phyloP scores from a whole-genome alignment of 2,329 filamentous ascomycete genomes.

The Sporothrix schenckii region DNA sequence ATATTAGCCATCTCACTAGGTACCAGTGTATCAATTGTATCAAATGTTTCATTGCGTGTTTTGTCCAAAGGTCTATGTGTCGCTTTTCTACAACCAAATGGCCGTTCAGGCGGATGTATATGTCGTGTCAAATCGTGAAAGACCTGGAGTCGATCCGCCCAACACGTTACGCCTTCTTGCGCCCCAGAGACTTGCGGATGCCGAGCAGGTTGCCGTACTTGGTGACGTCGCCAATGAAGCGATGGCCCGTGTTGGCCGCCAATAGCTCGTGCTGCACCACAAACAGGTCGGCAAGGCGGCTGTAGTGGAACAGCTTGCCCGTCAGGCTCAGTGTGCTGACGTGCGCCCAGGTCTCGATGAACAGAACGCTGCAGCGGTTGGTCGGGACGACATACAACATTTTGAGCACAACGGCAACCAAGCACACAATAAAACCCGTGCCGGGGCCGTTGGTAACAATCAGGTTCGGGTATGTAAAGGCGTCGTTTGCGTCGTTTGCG shows the following conservation, averaged over 20 bases:
- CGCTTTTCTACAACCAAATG: background rate
- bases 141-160: too few relatives aligned
- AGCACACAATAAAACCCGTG: constrained; percentile 75
- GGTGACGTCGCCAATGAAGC: constrained; percentile 38
- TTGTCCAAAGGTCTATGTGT: background rate
- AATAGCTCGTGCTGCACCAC: constrained; percentile 79
- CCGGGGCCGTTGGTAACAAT: constrained; percentile 88
- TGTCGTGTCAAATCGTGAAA: too few relatives aligned
- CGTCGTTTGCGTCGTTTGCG: constrained; percentile 30
- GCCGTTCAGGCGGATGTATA: too few relatives aligned
- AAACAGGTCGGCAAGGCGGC: constrained; percentile 71
- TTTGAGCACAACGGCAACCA: constrained; percentile 55
- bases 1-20: constrained; percentile 29
- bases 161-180: background rate
- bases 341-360: constrained; percentile 90
- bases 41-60: background rate
- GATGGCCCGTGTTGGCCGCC: constrained; percentile 50
- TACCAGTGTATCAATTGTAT: background rate
- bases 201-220: constrained; percentile 37
- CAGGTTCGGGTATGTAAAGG: constrained; percentile 63
- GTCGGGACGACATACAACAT: constrained; percentile 50
- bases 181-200: constrained; percentile 37
- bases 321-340: constrained; percentile 82
- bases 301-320: constrained; percentile 70
- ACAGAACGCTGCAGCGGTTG: constrained; percentile 71